Evolutionary conservation across 257 asterid genomes (phyloP).

Genomic region (Penstemon newberryi): DNA sequence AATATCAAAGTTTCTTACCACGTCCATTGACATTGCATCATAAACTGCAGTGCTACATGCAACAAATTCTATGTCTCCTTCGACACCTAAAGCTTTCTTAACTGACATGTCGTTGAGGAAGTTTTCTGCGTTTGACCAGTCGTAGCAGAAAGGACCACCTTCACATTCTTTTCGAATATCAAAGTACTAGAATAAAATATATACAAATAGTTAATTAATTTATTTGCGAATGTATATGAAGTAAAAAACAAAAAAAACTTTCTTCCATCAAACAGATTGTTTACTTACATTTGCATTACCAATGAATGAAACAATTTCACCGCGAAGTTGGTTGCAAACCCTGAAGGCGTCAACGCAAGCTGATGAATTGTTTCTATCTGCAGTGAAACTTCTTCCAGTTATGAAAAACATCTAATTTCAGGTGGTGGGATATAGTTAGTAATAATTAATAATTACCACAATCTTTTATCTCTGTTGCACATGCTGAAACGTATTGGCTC

Average conservation of each 20-base stretch:
- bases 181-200: constrained; percentile 33
- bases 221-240: background rate
- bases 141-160: constrained; percentile 42
- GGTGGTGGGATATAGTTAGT: background rate
- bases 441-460: constrained; percentile 35
- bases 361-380: background rate
- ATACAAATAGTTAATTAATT: background rate
- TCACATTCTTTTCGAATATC: constrained; percentile 39
- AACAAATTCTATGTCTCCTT: constrained; percentile 31
- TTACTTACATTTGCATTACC: constrained; percentile 42
- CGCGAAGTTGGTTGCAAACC: constrained; percentile 26
- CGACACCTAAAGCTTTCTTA: constrained; percentile 36
- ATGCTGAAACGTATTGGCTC: constrained; percentile 15
- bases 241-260: background rate
- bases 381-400: background rate
- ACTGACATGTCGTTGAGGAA: constrained; percentile 34
- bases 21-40: constrained; percentile 39
- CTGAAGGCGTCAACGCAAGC: background rate
- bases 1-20: constrained; percentile 45
- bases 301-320: constrained; percentile 9
- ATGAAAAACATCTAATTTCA: background rate
- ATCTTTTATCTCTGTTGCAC: constrained; percentile 28
- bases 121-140: constrained; percentile 36
- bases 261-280: background rate
- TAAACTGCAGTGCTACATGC: constrained; percentile 44